phyloP scores from a whole-genome alignment of 106 monocot genomes.

The Allium cepa region DNA sequence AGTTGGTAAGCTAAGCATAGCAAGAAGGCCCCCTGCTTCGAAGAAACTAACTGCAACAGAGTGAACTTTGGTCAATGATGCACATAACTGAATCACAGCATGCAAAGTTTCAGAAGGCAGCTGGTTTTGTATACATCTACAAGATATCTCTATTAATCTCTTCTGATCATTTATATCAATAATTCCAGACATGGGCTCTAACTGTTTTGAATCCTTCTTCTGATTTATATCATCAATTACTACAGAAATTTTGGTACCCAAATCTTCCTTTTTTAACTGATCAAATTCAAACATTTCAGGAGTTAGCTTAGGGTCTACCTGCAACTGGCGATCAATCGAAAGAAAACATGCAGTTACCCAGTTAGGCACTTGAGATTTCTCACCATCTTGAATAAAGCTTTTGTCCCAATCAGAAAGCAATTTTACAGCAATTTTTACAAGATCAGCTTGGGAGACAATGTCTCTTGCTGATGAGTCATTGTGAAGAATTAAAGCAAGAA shows the following conservation, averaged over 20 bases:
- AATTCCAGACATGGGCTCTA: constrained; percentile 17
- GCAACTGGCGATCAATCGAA: constrained; percentile 83
- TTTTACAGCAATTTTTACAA: constrained; percentile 65
- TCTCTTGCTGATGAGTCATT: constrained; percentile 75
- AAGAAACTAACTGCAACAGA: constrained; percentile 77
- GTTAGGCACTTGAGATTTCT: constrained; percentile 63
- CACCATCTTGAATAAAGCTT: constrained; percentile 19
- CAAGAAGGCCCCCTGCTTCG: constrained; percentile 72
- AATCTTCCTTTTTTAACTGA: constrained; percentile 45
- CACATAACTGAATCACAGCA: constrained; percentile 88
- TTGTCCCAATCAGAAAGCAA: constrained; percentile 70
- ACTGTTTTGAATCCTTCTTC: constrained; percentile 22
- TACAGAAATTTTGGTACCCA: constrained; percentile 32
- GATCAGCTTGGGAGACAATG: constrained; percentile 55
- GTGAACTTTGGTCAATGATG: constrained; percentile 90
- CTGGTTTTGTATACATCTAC: constrained; percentile 71
- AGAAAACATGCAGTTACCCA: constrained; percentile 96
- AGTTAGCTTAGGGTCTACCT: constrained; percentile 60
- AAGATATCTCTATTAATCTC: constrained; percentile 73
- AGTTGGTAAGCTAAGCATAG: constrained; percentile 73
- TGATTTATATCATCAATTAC: constrained; percentile 37
- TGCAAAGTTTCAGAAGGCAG: constrained; percentile 94
- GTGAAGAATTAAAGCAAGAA: constrained; percentile 89
- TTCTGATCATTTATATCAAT: constrained; percentile 65
- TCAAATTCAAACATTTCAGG: constrained; percentile 44